A percentile compares a stretch with the other conserved stretches of the same genome.
Evolutionary conservation across 2,329 filamentous ascomycete genomes (phyloP).

Genomic region (Ophiostoma pallidulum): DNA sequence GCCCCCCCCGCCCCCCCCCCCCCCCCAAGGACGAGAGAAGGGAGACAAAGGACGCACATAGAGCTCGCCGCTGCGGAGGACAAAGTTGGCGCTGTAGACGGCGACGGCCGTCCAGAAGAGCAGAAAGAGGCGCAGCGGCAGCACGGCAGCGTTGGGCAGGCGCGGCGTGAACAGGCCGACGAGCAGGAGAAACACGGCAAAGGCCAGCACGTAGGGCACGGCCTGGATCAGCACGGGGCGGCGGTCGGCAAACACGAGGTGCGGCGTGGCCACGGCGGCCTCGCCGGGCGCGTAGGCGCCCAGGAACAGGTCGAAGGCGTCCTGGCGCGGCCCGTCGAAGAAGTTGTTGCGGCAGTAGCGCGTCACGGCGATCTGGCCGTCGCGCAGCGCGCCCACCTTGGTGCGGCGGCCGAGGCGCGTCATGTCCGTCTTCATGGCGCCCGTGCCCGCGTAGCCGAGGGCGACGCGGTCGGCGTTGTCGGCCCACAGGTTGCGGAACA

Average conservation of each 20-base stretch:
- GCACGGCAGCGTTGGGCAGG: constrained; percentile 62
- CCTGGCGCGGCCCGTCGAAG: constrained; percentile 82
- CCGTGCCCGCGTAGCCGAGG: constrained; percentile 86
- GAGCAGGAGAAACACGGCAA: constrained; percentile 74
- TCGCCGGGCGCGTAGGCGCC: constrained; percentile 72
- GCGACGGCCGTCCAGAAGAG: constrained; percentile 66
- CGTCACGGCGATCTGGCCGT: constrained; percentile 78
- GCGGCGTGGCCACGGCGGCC: constrained; percentile 56
- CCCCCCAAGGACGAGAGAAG: no score
- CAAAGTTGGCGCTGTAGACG: constrained; percentile 65
- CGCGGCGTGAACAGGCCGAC: constrained; percentile 65
- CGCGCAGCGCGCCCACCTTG: constrained; percentile 72
- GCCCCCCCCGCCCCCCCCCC: no score
- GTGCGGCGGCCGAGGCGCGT: constrained; percentile 90
- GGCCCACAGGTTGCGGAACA: constrained; percentile 97
- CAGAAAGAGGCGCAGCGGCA: constrained; percentile 74
- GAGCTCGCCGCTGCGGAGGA: constrained; percentile 77
- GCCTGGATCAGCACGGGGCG: constrained; percentile 82
- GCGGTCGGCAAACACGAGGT: constrained; percentile 71
- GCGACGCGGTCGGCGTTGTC: constrained; percentile 97
- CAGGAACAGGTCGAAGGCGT: constrained; percentile 90
- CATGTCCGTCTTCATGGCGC: constrained; percentile 95
- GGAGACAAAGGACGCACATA: constrained; percentile 63
- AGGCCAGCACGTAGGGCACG: constrained; percentile 83
- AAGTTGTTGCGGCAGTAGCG: constrained; percentile 94